Conservation (phyloP, 208 protist species). For the Giardia duodenalis region DNA sequence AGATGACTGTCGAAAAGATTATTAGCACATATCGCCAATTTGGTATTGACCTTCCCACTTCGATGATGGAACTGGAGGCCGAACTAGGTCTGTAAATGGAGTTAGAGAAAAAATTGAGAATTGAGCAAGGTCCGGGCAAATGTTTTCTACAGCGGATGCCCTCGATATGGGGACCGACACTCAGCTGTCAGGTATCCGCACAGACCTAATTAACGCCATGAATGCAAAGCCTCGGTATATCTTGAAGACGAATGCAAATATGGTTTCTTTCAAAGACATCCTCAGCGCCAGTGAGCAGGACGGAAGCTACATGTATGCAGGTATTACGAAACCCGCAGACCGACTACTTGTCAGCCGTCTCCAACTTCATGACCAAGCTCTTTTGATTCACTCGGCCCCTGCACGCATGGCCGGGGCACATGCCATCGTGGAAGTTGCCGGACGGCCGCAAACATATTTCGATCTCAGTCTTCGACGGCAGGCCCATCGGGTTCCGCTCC, state of each 20-base stretch:
- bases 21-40: not conserved
- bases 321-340: not conserved
- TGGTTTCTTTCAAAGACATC: not conserved
- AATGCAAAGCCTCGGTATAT: not conserved
- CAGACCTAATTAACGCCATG: not conserved
- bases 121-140: too few species aligned
- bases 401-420: not conserved
- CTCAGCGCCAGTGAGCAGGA: too few species aligned
- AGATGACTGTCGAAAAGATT: not conserved
- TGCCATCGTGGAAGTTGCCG: not conserved
- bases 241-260: not conserved
- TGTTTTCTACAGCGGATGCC: too few species aligned
- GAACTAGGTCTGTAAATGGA: too few species aligned
- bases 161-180: too few species aligned
- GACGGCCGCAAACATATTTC: not conserved
- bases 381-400: not conserved
- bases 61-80: too few species aligned
- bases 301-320: not conserved
- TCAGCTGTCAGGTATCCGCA: too few species aligned
- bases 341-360: not conserved
- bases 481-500: not conserved
- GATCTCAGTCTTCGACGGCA: not conserved
- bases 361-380: not conserved
- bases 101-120: too few species aligned
- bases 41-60: too few species aligned